These are phyloP conservation scores for Lepiota brunneoincarnata DNA, from an alignment of 768 basidiomycete genomes.

Conservation along the genomic window DNA sequence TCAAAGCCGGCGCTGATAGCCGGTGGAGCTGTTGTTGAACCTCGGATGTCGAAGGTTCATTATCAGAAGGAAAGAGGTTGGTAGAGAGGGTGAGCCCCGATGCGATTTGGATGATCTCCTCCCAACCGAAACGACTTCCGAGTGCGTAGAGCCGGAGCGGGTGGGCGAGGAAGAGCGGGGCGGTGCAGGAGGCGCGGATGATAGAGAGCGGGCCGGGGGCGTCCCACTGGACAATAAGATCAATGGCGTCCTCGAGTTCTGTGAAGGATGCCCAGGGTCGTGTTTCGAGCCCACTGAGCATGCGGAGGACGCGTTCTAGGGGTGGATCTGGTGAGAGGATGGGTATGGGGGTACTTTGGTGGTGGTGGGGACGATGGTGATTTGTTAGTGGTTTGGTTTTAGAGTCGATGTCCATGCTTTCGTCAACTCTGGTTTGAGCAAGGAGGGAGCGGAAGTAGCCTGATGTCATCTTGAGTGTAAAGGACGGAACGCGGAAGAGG, in stretches of 20 bases:
- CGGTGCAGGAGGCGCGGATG: constrained; percentile 38
- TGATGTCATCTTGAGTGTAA: background rate
- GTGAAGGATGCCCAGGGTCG: constrained; percentile 38
- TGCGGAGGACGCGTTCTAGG: constrained; percentile 27
- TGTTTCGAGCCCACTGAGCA: constrained; percentile 39
- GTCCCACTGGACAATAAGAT: constrained; percentile 45
- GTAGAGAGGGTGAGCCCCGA: constrained; percentile 38
- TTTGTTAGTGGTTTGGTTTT: background rate
- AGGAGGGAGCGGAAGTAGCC: background rate
- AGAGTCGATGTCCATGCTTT: no score
- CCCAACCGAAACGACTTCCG: constrained; percentile 42
- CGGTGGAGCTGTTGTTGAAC: constrained; percentile 28
- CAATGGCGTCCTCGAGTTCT: constrained; percentile 33
- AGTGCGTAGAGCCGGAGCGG: constrained; percentile 49
- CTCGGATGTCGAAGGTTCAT: constrained; percentile 17
- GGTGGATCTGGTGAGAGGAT: background rate
- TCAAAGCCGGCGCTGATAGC: constrained; percentile 32
- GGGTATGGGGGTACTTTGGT: no score
- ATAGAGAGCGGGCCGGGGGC: constrained; percentile 41
- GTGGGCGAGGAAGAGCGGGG: constrained; percentile 38
- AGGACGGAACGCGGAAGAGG: background rate
- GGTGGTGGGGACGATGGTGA: no score
- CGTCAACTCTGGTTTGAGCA: no score
- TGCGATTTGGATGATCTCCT: constrained; percentile 39
- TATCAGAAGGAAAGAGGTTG: constrained; percentile 27